Percentiles rank a stretch among this genome's conserved stretches.
Conservation (phyloP, 441 rosid genomes). For the Melastoma candidum region DNA sequence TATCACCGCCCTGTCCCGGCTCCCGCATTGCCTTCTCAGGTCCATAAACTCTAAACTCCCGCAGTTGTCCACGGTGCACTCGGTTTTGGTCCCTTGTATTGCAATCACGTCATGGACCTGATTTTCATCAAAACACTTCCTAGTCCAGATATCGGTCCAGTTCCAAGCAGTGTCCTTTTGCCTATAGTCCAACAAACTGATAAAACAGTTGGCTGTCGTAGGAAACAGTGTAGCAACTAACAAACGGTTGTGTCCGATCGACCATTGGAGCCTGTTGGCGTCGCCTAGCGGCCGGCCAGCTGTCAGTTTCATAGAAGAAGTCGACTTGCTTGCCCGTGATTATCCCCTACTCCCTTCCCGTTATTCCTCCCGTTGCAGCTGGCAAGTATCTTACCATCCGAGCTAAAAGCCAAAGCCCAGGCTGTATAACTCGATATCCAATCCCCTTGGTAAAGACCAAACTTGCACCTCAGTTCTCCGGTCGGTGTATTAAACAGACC, state of each 20-base stretch:
- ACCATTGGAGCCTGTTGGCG: slow-evolving; percentile 85
- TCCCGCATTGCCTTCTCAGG: slow-evolving; percentile 48
- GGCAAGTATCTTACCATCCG: slow-evolving; percentile 55
- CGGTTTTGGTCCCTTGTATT: slow-evolving; percentile 65
- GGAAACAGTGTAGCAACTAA: slow-evolving; percentile 91
- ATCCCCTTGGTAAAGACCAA: slow-evolving; percentile 58
- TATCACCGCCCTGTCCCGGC: slow-evolving; percentile 69
- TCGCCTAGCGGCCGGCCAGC: slow-evolving; percentile 86
- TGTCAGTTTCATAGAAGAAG: slow-evolving; percentile 62
- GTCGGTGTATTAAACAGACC: slow-evolving; percentile 64
- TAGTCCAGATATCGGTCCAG: slow-evolving; percentile 76
- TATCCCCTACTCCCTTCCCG: slow-evolving; percentile 73
- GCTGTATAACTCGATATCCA: slow-evolving; percentile 71
- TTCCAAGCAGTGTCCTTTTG: slow-evolving; percentile 84
- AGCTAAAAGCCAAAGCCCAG: slow-evolving; percentile 64
- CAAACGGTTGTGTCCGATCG: slow-evolving; percentile 56
- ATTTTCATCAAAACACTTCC: slow-evolving; percentile 52
- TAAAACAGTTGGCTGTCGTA: slow-evolving; percentile 84
- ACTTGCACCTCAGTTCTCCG: slow-evolving; percentile 67
- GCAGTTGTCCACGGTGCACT: slow-evolving; percentile 83
- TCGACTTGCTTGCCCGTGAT: slow-evolving; percentile 70
- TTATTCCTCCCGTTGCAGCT: slow-evolving; percentile 89
- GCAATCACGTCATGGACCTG: slow-evolving; percentile 87
- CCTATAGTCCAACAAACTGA: slow-evolving; percentile 80
- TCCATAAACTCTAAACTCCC: slow-evolving; percentile 93